Percentiles rank a stretch among this genome's conserved stretches.
These are phyloP conservation scores for Kodamaea laetipori DNA, from an alignment of 805 yeast species.

Conservation along the genomic window DNA sequence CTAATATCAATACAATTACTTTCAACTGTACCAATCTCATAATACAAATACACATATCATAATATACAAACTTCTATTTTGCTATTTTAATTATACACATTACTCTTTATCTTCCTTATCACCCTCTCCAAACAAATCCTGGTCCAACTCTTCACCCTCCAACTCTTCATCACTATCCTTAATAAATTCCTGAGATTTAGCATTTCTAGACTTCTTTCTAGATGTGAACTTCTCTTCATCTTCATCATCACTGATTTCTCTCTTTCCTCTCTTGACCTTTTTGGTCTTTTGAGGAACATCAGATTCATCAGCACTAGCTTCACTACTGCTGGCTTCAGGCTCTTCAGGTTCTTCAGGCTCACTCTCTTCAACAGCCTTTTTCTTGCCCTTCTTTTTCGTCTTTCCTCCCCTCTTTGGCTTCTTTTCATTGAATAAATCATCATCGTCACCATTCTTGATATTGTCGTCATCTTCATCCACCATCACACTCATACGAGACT, in stretches of 20 bases:
- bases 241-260: conserved; percentile 32
- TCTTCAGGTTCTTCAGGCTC: conserved; percentile 30
- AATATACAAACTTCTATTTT: not conserved
- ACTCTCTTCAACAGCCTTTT: conserved; percentile 30
- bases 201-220: conserved; percentile 27
- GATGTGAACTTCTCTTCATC: conserved; percentile 25
- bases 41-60: not conserved
- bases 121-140: conserved; percentile 30
- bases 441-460: conserved; percentile 16
- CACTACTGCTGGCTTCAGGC: conserved; percentile 26
- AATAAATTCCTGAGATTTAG: conserved; percentile 36
- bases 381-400: conserved; percentile 21
- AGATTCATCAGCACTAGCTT: conserved; percentile 31
- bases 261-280: conserved; percentile 26
- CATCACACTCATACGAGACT: conserved; percentile 37
- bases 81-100: conserved; percentile 4
- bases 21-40: no score
- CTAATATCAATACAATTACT: no score
- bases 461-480: conserved; percentile 43
- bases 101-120: conserved; percentile 41
- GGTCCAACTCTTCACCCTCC: conserved; percentile 18
- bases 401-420: conserved; percentile 14
- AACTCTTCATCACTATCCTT: conserved; percentile 53
- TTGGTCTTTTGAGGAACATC: conserved; percentile 25
- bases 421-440: conserved; percentile 17